Evolutionary conservation across 345 rosid species (phyloP).

Genomic region (Linum trigynum): DNA sequence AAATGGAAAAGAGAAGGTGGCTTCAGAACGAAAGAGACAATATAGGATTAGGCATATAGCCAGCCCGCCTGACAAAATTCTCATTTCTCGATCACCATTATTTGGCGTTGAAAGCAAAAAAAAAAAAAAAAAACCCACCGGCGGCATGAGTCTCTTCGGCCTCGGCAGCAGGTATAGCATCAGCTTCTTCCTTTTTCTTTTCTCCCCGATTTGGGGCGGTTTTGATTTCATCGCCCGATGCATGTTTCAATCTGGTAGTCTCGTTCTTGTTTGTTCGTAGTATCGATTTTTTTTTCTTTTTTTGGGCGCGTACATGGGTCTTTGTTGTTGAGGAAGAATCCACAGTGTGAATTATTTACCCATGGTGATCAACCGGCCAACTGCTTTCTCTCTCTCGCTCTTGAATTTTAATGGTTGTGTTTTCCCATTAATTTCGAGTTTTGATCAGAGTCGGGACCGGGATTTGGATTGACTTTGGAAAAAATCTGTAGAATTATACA

Average conservation of each 20-base stretch:
- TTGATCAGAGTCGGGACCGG: not conserved
- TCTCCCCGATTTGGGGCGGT: not conserved
- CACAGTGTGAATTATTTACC: too few species aligned
- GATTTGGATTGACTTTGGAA: too few species aligned
- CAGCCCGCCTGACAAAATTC: not conserved
- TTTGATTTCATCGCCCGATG: not conserved
- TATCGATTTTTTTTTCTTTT: too few species aligned
- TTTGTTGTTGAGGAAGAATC: too few species aligned
- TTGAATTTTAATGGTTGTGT: too few species aligned
- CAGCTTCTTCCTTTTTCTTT: not conserved
- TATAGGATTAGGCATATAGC: not conserved
- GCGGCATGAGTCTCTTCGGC: conserved; percentile 46
- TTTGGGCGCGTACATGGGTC: too few species aligned
- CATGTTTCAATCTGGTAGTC: not conserved
- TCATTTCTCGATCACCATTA: too few species aligned
- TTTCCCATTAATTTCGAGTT: not conserved
- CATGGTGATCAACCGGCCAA: not conserved
- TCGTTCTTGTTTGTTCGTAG: too few species aligned
- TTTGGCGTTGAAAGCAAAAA: not conserved
- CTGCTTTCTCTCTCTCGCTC: not conserved
- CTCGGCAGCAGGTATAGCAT: conserved; percentile 35
- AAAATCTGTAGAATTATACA: too few species aligned
- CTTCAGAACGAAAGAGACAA: not conserved
- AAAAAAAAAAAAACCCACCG: not conserved
- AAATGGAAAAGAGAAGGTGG: not conserved